Evolutionary conservation across 208 protist genomes (phyloP).

Genomic region (Trypanosoma congolense): DNA sequence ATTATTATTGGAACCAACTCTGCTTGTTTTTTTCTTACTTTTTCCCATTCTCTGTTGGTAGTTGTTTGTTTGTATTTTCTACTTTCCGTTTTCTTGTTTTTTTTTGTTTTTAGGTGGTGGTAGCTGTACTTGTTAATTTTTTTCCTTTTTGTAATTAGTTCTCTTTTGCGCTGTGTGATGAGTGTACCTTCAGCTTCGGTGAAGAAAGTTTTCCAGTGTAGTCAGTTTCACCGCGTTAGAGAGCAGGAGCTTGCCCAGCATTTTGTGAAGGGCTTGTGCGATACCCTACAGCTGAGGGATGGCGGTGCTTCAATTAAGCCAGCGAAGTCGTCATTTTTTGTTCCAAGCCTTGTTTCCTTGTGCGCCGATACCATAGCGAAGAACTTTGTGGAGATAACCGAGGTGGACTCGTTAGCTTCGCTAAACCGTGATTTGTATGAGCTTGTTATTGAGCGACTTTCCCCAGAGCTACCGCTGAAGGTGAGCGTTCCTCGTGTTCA

Average conservation of each 20-base stretch:
- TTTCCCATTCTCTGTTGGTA: constrained; percentile 20
- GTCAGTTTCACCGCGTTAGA: constrained; percentile 65
- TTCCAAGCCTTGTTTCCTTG: constrained; percentile 65
- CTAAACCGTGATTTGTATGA: constrained; percentile 51
- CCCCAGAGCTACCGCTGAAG: constrained; percentile 45
- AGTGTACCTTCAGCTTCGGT: not conserved
- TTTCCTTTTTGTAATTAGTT: not conserved
- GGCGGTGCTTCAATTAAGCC: not conserved
- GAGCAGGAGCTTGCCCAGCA: constrained; percentile 40
- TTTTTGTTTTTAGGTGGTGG: constrained; percentile 13
- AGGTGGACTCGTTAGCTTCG: constrained; percentile 55
- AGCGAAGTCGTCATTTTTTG: constrained; percentile 53
- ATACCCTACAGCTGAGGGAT: not conserved
- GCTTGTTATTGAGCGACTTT: constrained; percentile 58
- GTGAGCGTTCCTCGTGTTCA: constrained; percentile 45
- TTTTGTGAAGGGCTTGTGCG: constrained; percentile 8
- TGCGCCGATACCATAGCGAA: constrained; percentile 65
- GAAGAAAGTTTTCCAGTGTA: constrained; percentile 25
- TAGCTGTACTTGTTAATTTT: constrained; percentile 1
- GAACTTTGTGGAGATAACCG: constrained; percentile 48
- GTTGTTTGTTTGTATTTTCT: constrained; percentile 3
- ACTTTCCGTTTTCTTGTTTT: constrained; percentile 16
- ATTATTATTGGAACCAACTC: not conserved
- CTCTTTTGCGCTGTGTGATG: constrained; percentile 4
- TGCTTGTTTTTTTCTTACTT: constrained; percentile 17